These are phyloP conservation scores for Ceratocystis eucalypticola DNA, from an alignment of 2,329 filamentous ascomycete genomes.

Conservation along the genomic window DNA sequence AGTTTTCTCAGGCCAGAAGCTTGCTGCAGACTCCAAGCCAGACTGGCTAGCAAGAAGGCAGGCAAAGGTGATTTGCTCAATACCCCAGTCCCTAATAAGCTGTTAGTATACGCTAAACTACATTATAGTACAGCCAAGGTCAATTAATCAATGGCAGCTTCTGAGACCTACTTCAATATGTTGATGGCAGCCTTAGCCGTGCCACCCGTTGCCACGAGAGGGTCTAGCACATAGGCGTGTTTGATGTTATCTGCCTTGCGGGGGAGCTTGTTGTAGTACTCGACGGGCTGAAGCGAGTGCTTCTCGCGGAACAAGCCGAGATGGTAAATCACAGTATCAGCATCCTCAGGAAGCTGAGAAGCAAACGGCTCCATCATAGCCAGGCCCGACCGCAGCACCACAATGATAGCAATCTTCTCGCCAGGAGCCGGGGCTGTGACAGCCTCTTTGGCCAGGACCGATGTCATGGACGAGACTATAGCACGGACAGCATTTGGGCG, in stretches of 20 bases:
- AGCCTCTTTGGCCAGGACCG: conserved; percentile 22
- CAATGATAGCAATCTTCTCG: conserved; percentile 25
- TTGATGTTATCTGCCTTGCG: conserved; percentile 41
- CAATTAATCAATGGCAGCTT: conserved; percentile 21
- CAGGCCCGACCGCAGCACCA: conserved; percentile 28
- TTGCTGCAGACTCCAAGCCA: conserved; percentile 59
- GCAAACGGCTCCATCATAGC: conserved; percentile 36
- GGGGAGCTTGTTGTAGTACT: conserved; percentile 96
- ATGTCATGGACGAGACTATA: conserved; percentile 22
- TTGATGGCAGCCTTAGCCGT: conserved; percentile 84
- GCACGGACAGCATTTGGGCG: conserved; percentile 21
- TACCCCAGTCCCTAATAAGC: conserved; percentile 59
- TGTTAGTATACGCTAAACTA: not conserved
- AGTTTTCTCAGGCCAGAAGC: conserved; percentile 63
- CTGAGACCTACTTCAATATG: conserved; percentile 40
- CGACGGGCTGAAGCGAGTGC: conserved; percentile 72
- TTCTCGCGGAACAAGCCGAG: conserved; percentile 90
- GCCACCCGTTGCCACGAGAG: conserved; percentile 84
- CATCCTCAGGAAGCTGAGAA: conserved; percentile 68
- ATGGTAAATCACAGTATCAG: conserved; percentile 73
- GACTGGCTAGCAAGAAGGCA: conserved; percentile 58
- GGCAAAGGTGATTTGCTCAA: conserved; percentile 64
- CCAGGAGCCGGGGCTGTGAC: conserved; percentile 20
- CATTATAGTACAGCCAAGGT: not conserved
- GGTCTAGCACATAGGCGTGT: conserved; percentile 76